A percentile compares a stretch with the other conserved stretches of the same genome.
phyloP scores from a whole-genome alignment of 2,329 filamentous ascomycete genomes.

The Sarocladiaceae sp. region DNA sequence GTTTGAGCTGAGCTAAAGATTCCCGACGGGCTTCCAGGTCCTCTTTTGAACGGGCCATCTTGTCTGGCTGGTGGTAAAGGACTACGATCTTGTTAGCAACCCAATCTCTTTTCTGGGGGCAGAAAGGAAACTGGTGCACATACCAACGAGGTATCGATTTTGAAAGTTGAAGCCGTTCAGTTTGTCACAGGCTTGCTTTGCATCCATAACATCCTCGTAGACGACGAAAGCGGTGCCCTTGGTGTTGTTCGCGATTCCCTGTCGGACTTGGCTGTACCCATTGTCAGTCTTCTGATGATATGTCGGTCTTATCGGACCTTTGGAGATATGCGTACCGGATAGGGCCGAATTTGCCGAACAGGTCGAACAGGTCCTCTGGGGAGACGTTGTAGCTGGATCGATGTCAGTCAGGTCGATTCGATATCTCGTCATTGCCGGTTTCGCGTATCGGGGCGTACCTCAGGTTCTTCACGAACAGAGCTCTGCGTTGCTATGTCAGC shows the following conservation, averaged over 20 bases:
- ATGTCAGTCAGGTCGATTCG: conserved; percentile 36
- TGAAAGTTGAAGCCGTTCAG: conserved; percentile 99
- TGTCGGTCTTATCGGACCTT: neutral
- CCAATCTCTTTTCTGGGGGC: no score
- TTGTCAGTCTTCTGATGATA: neutral
- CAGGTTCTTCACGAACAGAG: conserved; percentile 99
- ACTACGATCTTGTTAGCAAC: conserved; percentile 30
- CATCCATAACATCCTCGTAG: conserved; percentile 98
- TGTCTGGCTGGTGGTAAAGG: conserved; percentile 59
- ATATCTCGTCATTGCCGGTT: neutral
- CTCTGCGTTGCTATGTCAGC: conserved; percentile 51
- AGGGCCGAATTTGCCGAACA: conserved; percentile 95
- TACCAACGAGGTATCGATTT: conserved; percentile 97
- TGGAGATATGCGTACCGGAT: conserved; percentile 63
- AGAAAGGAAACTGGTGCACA: conserved; percentile 32
- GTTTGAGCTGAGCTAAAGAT: conserved; percentile 96
- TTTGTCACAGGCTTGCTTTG: conserved; percentile 98
- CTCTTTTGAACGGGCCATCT: conserved; percentile 77
- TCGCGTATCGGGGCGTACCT: conserved; percentile 48
- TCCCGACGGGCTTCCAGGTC: conserved; percentile 90
- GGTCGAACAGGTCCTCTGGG: conserved; percentile 94
- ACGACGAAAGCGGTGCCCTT: conserved; percentile 99
- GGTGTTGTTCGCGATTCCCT: conserved; percentile 93
- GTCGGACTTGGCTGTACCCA: conserved; percentile 78
- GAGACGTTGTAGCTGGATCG: conserved; percentile 90